Evolutionary conservation across 306 rosid species (phyloP), one percentile per base, ranked within the genome.

Genomic region (Carpinus viminea): DNA sequence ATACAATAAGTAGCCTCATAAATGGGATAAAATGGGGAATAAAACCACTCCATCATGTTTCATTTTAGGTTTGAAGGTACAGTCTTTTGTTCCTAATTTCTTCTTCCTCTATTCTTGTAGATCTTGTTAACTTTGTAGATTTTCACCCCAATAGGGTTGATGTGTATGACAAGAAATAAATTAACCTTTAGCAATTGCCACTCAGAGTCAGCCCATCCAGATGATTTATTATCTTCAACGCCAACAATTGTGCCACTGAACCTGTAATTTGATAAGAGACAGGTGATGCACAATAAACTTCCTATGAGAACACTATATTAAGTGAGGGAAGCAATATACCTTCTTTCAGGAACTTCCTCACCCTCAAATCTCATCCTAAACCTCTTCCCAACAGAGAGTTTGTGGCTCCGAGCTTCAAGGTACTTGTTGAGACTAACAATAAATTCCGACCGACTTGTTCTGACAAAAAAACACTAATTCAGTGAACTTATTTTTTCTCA

Each of bases 361-460:
- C 97, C 98, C 90, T 94, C 98, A 54, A 94, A 94, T 81, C 98
- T 91, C 98, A 94, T 94, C 83, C 89, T 92, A 84, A 94, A 94
- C 88, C 98, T 91, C 98, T 92, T 94, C 64, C 98, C 98, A 78
- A 94, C 97, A 60, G 97, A 92, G 20, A 94, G 96, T 76, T 91
- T 92, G 74, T 91, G 95, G 88, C 78, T 91, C 82, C 68, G 85
- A 76, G 98, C 97, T 87, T 94, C 98, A 78, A 94, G 93, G 84
- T 92, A 91, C 86, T 92, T 92, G 90, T 94, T 94, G 83, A 94
- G 76, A 80, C 95, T 91, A 54, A 94, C 97, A 87, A 94, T 88
- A 78, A 94, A 94, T 83, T 91, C 96, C 15, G 97, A 94, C 73
- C 97, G 92, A 88, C 97, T 94, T 86, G 98, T 94, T 84, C 98